phyloP scores from a whole-genome alignment of 2,329 filamentous ascomycete genomes.

The Thielaviopsis populi region DNA sequence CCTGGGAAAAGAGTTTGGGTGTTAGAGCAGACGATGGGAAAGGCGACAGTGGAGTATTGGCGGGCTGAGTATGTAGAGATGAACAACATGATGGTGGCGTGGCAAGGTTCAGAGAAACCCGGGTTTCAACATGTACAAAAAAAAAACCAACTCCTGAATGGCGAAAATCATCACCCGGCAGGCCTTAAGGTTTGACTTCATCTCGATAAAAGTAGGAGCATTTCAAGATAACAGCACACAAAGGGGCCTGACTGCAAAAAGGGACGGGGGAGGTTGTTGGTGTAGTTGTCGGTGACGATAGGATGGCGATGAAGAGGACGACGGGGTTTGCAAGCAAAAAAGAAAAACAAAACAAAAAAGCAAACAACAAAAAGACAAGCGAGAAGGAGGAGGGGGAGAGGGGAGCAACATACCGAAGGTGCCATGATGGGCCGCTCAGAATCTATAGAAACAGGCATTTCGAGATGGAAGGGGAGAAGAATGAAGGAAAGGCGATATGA shows the following conservation, averaged over 20 bases:
- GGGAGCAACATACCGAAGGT: constrained; percentile 38
- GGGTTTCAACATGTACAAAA: no score
- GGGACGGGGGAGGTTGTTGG: no score
- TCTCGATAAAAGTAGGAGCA: background rate
- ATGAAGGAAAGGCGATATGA: background rate
- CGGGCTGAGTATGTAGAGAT: background rate
- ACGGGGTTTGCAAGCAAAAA: no score
- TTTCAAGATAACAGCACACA: background rate
- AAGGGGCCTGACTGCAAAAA: background rate
- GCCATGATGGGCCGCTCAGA: constrained; percentile 49
- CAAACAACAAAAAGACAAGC: no score
- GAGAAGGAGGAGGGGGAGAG: constrained; percentile 13
- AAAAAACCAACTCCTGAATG: background rate
- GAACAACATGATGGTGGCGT: no score
- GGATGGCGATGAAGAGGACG: no score
- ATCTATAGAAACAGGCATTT: constrained; percentile 44
- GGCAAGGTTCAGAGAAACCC: no score
- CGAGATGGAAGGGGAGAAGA: constrained; percentile 11
- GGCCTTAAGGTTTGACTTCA: background rate
- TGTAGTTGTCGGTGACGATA: no score
- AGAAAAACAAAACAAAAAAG: no score
- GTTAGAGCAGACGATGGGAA: constrained; percentile 2
- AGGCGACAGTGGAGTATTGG: background rate
- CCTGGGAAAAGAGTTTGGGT: constrained; percentile 23
- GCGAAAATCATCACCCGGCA: background rate